Base-by-base conservation (phyloP, 2,329 filamentous ascomycete species). In the Cladobotryum protrusum region DNA sequence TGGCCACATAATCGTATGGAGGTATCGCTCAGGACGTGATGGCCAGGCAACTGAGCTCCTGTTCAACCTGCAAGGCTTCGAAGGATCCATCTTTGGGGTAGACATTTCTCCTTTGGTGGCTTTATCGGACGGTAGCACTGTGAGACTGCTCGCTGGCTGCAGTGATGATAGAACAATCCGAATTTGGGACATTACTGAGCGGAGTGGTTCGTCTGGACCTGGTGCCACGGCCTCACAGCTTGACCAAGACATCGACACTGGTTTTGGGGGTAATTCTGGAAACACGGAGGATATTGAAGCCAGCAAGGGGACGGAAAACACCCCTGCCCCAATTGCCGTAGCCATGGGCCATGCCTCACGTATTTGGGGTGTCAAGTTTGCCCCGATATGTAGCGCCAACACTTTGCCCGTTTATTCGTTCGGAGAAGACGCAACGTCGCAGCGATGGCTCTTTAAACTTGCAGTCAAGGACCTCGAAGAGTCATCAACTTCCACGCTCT, bases 21-120 rank as follows among this genome's bases (percentile, higher is more conserved):
- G 84, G 56, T 90, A 82, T 58, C 69, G 71, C 43, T 58, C 76
- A n/a, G 33, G 45, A 20, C 18, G 11, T 5, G 37, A 45, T 12
- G 41, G 43, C 9, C 42, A 3, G 49, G 53, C 32, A 51, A 50
- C 68, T 36, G 70, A 78, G 56, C 66, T 80, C 17, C 66, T 82
- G 4, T 76, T 71, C 50, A 73, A 80, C 19, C 75, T 86, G 45
- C 72, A 73, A 0, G 83, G 82, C 1, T 93, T 99, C 61, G 90
- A 96, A 61, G 93, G 93, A 0, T 96, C 92, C 1, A 86, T 99
- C 24, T 99, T 96, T 57, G 91, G 89, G 1, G 87, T 99, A 2
- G 77, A 83, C 32, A 86, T 97, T 34, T 95, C 89, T 0, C 71
- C 77, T 1, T 62, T 70, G 56, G 66, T 85, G 17, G 53, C 55